Base-by-base conservation (phyloP, 2,329 filamentous ascomycete species). In the Cytospora chrysosperma region DNA sequence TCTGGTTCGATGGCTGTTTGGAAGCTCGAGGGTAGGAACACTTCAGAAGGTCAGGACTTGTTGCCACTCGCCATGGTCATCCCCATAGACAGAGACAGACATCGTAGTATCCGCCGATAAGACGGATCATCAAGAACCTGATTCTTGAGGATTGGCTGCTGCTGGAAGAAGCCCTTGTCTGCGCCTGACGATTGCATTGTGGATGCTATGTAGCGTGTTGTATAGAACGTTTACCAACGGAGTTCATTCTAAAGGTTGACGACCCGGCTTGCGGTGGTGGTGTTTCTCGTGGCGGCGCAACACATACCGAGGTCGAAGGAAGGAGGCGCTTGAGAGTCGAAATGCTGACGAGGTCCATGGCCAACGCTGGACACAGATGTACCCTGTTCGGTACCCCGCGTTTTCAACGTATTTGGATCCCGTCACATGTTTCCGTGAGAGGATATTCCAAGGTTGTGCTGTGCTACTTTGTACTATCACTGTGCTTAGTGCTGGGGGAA, bases 41-140 rank as follows among this genome's bases (percentile, higher is more conserved):
- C 82, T 85, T 60, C 24, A 66, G 19, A 30, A 61, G 26, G 15
- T 54, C 47, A 49, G n/a, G 56, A 47, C 13, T 30, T n/a, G 17
- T 24, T 9, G 19, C 21, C 47, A 21, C 53, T 54, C 63, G 67
- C 52, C 6, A 34, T 26, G 10, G 21, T 24, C 21, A 69, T 77
- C 67, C 70, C 26, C 10, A 49, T 34, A 12, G 12, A 34, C 12
- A n/a, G 28, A 54, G n/a, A 56, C 62, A 50, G 27, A 86, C 85
- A 74, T 56, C 78, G 76, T 32, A 85, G 75, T n/a, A 81, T 76
- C 34, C 85, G 76, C 69, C 80, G 79, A 28, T 84, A 79, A 59
- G 78, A 81, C 7, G 73, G 74, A 71, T 88, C 85, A 40, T 87
- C 82, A 51, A 81, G 73, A 64, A 84, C 85, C 63, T 87, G 84